A percentile compares a stretch with the other conserved stretches of the same genome.
Conservation (phyloP, 2,329 filamentous ascomycete species). For the Apiospora sp. region DNA sequence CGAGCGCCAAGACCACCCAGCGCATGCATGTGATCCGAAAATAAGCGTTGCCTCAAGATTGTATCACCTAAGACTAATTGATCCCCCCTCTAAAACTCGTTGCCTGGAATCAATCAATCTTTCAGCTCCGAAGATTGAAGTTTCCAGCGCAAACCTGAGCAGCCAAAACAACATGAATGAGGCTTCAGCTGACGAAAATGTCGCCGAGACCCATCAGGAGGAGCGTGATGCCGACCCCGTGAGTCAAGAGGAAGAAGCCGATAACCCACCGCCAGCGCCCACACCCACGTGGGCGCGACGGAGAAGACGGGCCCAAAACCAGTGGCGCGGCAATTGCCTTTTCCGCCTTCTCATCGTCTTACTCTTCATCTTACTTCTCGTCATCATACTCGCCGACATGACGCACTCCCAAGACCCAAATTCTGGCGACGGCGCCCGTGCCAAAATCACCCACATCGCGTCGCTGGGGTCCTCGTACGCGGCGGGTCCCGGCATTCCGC, state of each 20-base stretch:
- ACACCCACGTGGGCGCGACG: constrained; percentile 4
- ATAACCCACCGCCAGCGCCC: neutral
- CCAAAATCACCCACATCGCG: constrained; percentile 34
- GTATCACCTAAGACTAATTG: neutral
- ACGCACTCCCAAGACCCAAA: constrained; percentile 3
- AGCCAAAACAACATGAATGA: neutral
- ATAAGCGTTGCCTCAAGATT: constrained; percentile 4
- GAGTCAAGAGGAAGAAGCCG: constrained; percentile 13
- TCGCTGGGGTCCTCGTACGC: constrained; percentile 44
- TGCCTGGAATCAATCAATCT: neutral
- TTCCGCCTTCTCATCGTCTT: constrained; percentile 6
- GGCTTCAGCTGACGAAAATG: neutral
- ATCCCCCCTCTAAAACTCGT: neutral
- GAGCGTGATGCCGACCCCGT: neutral
- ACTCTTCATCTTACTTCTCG: neutral
- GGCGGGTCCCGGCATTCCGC: constrained; percentile 44
- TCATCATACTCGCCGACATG: constrained; percentile 7
- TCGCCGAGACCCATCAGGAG: neutral
- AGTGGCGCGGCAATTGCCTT: constrained; percentile 14
- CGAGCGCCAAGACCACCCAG: neutral
- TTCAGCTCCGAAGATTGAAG: neutral
- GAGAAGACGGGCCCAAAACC: neutral
- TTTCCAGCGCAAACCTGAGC: neutral
- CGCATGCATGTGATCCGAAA: constrained; percentile 12
- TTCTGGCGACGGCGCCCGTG: neutral